These are phyloP conservation scores for Penicillium sp. DNA, from an alignment of 2,329 filamentous ascomycete species.

Conservation along the genomic window DNA sequence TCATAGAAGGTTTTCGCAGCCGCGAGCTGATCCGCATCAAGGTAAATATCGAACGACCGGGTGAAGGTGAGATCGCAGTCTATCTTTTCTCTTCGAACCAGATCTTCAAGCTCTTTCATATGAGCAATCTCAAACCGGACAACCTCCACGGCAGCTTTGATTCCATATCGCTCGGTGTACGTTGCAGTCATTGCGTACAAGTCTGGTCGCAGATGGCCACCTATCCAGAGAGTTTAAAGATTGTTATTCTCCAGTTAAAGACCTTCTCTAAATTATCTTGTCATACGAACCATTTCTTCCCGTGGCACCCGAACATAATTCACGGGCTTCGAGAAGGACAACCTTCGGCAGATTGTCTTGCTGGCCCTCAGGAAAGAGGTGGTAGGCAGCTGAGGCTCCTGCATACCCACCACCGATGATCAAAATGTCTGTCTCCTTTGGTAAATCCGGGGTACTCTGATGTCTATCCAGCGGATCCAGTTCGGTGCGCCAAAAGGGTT, in stretches of 20 bases:
- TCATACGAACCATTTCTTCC: conserved; percentile 44
- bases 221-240: conserved; percentile 1
- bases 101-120: conserved; percentile 43
- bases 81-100: conserved; percentile 47
- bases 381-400: conserved; percentile 48
- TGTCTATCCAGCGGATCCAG: conserved; percentile 4
- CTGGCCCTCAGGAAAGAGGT: conserved; percentile 36
- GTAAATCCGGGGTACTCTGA: conserved; percentile 31
- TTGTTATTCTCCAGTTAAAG: neutral
- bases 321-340: conserved; percentile 45
- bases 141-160: conserved; percentile 42
- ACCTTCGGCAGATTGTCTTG: conserved; percentile 28
- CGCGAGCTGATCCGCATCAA: conserved; percentile 38
- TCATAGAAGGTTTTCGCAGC: conserved; percentile 32
- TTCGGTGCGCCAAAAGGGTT: conserved; percentile 8
- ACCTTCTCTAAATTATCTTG: too few species aligned
- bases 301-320: conserved; percentile 48
- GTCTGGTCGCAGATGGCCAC: conserved; percentile 49
- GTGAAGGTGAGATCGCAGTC: conserved; percentile 50
- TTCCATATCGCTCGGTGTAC: conserved; percentile 38
- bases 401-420: conserved; percentile 54
- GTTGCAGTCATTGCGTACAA: conserved; percentile 43
- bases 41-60: conserved; percentile 44
- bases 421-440: conserved; percentile 45
- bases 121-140: conserved; percentile 47